These are phyloP conservation scores for Fusarium paranaense DNA, from an alignment of 2,329 filamentous ascomycete genomes.

Conservation along the genomic window DNA sequence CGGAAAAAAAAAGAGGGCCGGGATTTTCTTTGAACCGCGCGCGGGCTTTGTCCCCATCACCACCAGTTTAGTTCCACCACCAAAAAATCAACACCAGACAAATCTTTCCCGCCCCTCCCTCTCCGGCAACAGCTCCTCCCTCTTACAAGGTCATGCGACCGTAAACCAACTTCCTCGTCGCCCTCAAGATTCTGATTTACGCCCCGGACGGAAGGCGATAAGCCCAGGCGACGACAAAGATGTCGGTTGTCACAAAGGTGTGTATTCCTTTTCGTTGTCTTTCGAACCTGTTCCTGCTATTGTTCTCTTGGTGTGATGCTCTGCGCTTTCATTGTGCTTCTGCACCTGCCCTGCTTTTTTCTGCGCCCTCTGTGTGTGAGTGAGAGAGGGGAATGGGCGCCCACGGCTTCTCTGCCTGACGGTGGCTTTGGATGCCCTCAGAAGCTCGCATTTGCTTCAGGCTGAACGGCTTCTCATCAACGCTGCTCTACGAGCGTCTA, in stretches of 20 bases:
- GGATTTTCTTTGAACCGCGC: conserved; percentile 37
- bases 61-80: conserved; percentile 29
- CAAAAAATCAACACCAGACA: conserved; percentile 40
- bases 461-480: not conserved
- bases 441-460: not conserved
- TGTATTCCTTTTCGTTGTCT: conserved; percentile 41
- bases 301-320: not conserved
- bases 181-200: conserved; percentile 48
- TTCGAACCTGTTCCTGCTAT: not conserved
- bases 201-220: conserved; percentile 60
- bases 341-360: conserved; percentile 10
- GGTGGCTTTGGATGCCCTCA: conserved; percentile 23
- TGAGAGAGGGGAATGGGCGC: conserved; percentile 4
- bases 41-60: conserved; percentile 14
- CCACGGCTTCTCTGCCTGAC: conserved; percentile 3
- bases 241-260: conserved; percentile 73
- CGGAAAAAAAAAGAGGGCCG: conserved; percentile 3
- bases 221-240: conserved; percentile 62
- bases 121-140: conserved; percentile 33
- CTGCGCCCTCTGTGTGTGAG: conserved; percentile 10
- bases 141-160: conserved; percentile 54
- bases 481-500: not conserved
- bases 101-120: conserved; percentile 27
- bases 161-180: conserved; percentile 50
- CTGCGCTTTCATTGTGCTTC: not conserved